Evolutionary conservation across 768 basidiomycete genomes (phyloP), one percentile per base, ranked within the genome.

Genomic region (Auricularia sp.): DNA sequence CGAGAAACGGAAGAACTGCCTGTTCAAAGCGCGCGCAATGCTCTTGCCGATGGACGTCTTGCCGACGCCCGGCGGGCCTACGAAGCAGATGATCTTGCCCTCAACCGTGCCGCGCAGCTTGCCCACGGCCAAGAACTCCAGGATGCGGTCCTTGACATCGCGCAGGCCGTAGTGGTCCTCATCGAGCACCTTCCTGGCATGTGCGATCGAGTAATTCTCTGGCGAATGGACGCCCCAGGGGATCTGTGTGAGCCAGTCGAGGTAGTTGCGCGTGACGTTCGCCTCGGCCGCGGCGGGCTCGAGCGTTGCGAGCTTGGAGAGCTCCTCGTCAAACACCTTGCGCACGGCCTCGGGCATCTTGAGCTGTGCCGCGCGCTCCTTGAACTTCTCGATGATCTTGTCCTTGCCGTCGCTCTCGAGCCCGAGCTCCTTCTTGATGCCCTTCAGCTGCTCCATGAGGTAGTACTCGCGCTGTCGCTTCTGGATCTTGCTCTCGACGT

Each of bases 1-100:
- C 8, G 90, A 93, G 77, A 99, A 97, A 61, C 94, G 83, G 85
- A 95, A 98, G 78, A 98, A 98, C 73, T 93, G 88, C 66, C 96
- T 78, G 34, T 89, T 86, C 29, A 99, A 79, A 3, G 96, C 95
- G 16, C 94, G 83, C 0, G 97, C 89, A 62, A 99, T 97, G 2
- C 88, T 91, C 80, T 95, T 95, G 61, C 95, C 96, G 54, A 98
- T 97, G 64, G 86, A 89, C 3, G 96, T 98, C 80, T 98, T 98
- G 47, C 96, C 96, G 3, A 99, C 97, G 72, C 96, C 96, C 3
- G 96, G 97, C 10, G 97, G 97, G 16, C 97, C 97, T 45, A 90
- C 92, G 29, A 99, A 84, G 71, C 94, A 96, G 51, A 98, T 88
- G 70, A 99, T 99, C 80, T 99, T 99, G 69, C 96, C 97, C 72